phyloP scores from a whole-genome alignment of 495 filamentous ascomycete genomes.

The Penicillium lividum region DNA sequence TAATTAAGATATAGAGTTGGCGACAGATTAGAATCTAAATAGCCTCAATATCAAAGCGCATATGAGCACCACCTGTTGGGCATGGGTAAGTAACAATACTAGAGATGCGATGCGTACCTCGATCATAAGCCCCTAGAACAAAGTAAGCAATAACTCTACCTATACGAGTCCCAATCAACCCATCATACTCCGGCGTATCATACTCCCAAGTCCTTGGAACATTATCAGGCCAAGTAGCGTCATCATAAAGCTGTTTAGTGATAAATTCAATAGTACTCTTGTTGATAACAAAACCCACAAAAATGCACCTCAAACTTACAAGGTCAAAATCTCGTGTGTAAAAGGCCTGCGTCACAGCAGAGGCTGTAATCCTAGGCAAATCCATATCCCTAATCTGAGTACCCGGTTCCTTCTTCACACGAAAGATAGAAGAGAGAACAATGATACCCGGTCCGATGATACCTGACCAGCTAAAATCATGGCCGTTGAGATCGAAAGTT shows the following conservation, averaged over 20 bases:
- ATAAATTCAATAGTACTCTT: not conserved
- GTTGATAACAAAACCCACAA: not conserved
- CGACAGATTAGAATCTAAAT: too few species aligned
- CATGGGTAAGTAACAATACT: not conserved
- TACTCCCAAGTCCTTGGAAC: not conserved
- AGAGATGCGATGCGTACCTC: not conserved
- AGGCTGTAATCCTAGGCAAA: not conserved
- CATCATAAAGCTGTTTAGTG: not conserved
- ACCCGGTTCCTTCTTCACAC: too few species aligned
- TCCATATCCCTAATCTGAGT: too few species aligned
- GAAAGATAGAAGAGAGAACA: too few species aligned
- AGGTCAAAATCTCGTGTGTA: not conserved
- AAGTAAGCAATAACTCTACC: not conserved
- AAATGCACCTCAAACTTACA: not conserved
- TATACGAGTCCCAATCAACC: not conserved
- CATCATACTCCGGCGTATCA: not conserved
- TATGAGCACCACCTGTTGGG: not conserved
- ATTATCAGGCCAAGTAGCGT: not conserved
- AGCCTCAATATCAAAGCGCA: not conserved
- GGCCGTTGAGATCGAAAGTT: too few species aligned
- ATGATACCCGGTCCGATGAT: too few species aligned
- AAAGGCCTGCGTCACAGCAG: not conserved
- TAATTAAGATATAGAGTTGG: too few species aligned
- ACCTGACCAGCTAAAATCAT: too few species aligned
- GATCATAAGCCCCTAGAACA: not conserved